Evolutionary conservation across 2,329 filamentous ascomycete species (phyloP).

Genomic region (Epichloe festucae): DNA sequence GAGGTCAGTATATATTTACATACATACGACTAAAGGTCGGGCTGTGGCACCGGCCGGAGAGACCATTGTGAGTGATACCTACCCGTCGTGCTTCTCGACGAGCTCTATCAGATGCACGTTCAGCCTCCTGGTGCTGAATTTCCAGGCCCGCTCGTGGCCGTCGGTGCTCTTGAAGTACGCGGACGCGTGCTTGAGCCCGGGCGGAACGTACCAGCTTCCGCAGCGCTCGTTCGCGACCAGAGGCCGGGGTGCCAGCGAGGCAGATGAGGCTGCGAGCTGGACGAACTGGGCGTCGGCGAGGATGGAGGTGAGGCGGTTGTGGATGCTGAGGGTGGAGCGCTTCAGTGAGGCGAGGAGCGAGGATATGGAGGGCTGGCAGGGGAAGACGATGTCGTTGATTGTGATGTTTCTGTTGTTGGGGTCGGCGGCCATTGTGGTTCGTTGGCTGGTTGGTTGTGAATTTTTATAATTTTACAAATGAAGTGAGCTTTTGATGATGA

Average conservation of each 20-base stretch:
- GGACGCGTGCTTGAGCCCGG: conserved; percentile 50
- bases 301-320: conserved; percentile 75
- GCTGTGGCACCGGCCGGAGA: background rate
- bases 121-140: conserved; percentile 70
- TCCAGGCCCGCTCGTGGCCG: conserved; percentile 83
- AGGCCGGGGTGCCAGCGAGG: conserved; percentile 42
- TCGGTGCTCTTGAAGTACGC: conserved; percentile 98
- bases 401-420: conserved; percentile 5
- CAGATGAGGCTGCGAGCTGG: conserved; percentile 34
- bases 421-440: background rate
- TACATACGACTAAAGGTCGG: no score
- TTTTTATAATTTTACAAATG: background rate
- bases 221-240: conserved; percentile 89
- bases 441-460: background rate
- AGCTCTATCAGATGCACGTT: conserved; percentile 71
- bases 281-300: conserved; percentile 66
- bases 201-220: conserved; percentile 85
- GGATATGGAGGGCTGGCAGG: conserved; percentile 51
- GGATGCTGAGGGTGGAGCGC: conserved; percentile 61
- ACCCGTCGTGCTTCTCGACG: conserved; percentile 56
- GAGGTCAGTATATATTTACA: background rate
- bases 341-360: conserved; percentile 60
- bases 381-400: conserved; percentile 34
- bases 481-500: background rate
- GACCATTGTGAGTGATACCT: background rate